phyloP scores from a whole-genome alignment of 148 eudicot genomes.

The Bassia scoparia region DNA sequence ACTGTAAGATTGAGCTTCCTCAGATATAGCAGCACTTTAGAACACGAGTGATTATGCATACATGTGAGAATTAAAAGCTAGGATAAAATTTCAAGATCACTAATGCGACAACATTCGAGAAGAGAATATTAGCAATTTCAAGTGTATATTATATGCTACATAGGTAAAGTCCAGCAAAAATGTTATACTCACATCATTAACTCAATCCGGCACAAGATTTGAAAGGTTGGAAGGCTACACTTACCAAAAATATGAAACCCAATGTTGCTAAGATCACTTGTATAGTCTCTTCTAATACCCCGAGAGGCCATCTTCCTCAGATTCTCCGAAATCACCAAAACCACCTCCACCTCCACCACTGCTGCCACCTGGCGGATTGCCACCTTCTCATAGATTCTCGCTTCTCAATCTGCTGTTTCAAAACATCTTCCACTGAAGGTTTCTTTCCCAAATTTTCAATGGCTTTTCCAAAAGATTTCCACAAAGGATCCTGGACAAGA shows the following conservation, averaged over 20 bases:
- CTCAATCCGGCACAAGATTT: background rate
- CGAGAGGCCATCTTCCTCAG: constrained; percentile 51
- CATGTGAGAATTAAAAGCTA: background rate
- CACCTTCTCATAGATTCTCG: constrained; percentile 62
- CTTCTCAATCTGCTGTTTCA: constrained; percentile 58
- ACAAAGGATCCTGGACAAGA: constrained; percentile 49
- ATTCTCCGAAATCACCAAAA: constrained; percentile 35
- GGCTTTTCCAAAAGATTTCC: constrained; percentile 64
- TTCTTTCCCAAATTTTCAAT: constrained; percentile 53
- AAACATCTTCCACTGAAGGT: constrained; percentile 57
- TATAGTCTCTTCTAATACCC: constrained; percentile 45
- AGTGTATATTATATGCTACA: background rate
- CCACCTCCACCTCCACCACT: constrained; percentile 34
- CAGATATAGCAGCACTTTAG: background rate
- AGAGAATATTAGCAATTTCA: background rate
- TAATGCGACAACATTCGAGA: background rate
- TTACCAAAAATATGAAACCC: constrained; percentile 67
- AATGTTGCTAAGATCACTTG: constrained; percentile 67
- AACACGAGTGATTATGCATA: background rate
- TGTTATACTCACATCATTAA: background rate
- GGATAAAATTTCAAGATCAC: background rate
- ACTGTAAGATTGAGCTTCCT: too few relatives aligned
- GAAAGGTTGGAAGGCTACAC: background rate
- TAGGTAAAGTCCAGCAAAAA: background rate
- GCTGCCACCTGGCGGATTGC: constrained; percentile 28